These are phyloP conservation scores for Fusarium xyrophilum DNA, from an alignment of 2,329 filamentous ascomycete species.

Conservation along the genomic window DNA sequence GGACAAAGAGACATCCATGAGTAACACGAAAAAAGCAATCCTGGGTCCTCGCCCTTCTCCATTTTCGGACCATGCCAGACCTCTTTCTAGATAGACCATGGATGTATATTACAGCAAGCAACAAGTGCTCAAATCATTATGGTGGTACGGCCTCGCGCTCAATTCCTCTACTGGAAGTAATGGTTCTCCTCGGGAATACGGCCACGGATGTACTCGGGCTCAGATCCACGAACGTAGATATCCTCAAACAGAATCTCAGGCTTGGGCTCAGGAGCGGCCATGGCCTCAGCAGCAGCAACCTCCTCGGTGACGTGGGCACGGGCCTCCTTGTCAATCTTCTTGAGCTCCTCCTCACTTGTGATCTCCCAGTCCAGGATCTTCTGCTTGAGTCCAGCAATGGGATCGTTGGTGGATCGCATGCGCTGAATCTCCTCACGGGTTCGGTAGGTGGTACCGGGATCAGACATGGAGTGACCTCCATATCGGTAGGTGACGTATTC, in stretches of 20 bases:
- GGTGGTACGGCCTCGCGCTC: constrained; percentile 28
- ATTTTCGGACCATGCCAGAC: constrained; percentile 37
- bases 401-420: constrained; percentile 98
- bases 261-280: constrained; percentile 79
- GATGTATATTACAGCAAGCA: constrained; percentile 45
- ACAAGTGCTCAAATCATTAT: constrained; percentile 46
- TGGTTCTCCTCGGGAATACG: constrained; percentile 37
- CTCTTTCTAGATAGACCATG: constrained; percentile 42
- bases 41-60: constrained; percentile 33
- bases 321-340: constrained; percentile 93
- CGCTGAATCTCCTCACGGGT: constrained; percentile 99
- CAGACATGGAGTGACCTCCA: constrained; percentile 99
- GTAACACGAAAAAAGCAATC: constrained; percentile 33
- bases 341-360: constrained; percentile 91
- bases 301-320: constrained; percentile 85
- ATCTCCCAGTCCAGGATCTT: constrained; percentile 97
- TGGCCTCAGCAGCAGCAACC: constrained; percentile 88
- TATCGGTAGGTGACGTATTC: constrained; percentile 99
- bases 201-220: constrained; percentile 42
- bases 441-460: constrained; percentile 98
- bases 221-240: constrained; percentile 39
- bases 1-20: constrained; percentile 32
- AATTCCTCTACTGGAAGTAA: constrained; percentile 32
- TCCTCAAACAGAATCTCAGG: constrained; percentile 84
- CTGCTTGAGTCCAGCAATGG: constrained; percentile 96